Percentiles rank a stretch among this genome's conserved stretches.
These are phyloP conservation scores for Pseudogymnoascus sp. DNA, from an alignment of 2,329 filamentous ascomycete genomes.

Conservation along the genomic window DNA sequence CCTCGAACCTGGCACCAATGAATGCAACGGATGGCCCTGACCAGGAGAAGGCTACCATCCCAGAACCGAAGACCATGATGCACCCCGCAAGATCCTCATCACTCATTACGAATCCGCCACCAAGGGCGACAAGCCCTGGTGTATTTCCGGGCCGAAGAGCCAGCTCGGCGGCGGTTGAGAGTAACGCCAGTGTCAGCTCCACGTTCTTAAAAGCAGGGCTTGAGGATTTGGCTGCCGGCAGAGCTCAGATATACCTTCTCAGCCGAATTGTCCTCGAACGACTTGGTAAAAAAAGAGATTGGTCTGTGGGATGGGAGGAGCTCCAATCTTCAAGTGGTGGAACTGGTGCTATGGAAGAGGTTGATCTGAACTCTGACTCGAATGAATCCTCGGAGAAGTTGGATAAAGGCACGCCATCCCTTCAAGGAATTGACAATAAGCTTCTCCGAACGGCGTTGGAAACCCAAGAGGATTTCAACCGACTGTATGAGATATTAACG, in stretches of 20 bases:
- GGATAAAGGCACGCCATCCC: constrained; percentile 19
- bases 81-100: constrained; percentile 61
- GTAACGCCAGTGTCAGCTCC: constrained; percentile 35
- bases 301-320: constrained; percentile 69
- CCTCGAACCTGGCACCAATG: constrained; percentile 42
- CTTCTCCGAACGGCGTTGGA: constrained; percentile 55
- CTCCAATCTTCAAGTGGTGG: constrained; percentile 29
- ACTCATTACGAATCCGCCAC: constrained; percentile 37
- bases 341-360: constrained; percentile 42
- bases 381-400: constrained; percentile 15
- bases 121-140: constrained; percentile 43
- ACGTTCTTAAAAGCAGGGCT: constrained; percentile 57
- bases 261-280: constrained; percentile 74
- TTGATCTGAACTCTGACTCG: constrained; percentile 43
- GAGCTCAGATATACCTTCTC: constrained; percentile 74
- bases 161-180: constrained; percentile 31
- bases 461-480: constrained; percentile 57
- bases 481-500: constrained; percentile 68
- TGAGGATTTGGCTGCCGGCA: constrained; percentile 72
- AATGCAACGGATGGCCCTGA: constrained; percentile 22
- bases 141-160: constrained; percentile 44
- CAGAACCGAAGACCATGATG: constrained; percentile 64
- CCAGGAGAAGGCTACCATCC: constrained; percentile 55
- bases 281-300: constrained; percentile 62
- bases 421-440: constrained; percentile 45